Evolutionary conservation across 2,329 filamentous ascomycete genomes (phyloP).

Genomic region (Colletotrichum agaves): DNA sequence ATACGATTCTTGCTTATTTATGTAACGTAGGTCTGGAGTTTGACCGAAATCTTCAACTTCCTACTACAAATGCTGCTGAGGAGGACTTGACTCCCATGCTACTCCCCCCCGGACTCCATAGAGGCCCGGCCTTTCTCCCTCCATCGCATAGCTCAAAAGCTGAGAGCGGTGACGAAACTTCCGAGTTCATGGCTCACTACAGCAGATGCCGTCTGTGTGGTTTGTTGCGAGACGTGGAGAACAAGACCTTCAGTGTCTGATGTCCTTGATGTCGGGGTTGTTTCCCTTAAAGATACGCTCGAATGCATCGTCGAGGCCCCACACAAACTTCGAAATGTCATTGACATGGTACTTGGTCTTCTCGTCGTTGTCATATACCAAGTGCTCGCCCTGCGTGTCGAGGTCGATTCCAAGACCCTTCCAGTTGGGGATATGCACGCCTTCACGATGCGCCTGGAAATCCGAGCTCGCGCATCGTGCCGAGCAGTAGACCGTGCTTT

Average conservation of each 20-base stretch:
- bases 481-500: constrained; percentile 55
- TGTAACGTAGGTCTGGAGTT: too few species aligned
- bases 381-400: constrained; percentile 41
- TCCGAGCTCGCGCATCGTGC: constrained; percentile 54
- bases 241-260: not conserved
- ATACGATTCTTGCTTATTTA: not conserved
- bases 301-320: constrained; percentile 32
- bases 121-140: too few species aligned
- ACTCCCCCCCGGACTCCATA: too few species aligned
- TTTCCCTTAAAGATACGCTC: constrained; percentile 33
- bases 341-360: constrained; percentile 38
- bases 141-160: too few species aligned
- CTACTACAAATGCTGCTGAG: too few species aligned
- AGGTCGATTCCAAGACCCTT: constrained; percentile 41
- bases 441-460: constrained; percentile 52
- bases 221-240: not conserved
- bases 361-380: constrained; percentile 37
- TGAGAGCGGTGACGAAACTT: not conserved
- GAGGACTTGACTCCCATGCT: too few species aligned
- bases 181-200: not conserved
- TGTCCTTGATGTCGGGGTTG: constrained; percentile 34
- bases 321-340: constrained; percentile 36
- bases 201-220: not conserved
- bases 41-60: too few species aligned
- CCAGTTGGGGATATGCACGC: constrained; percentile 46